phyloP scores from a whole-genome alignment of 2,329 filamentous ascomycete species.

The Nigrospora sphaerica region DNA sequence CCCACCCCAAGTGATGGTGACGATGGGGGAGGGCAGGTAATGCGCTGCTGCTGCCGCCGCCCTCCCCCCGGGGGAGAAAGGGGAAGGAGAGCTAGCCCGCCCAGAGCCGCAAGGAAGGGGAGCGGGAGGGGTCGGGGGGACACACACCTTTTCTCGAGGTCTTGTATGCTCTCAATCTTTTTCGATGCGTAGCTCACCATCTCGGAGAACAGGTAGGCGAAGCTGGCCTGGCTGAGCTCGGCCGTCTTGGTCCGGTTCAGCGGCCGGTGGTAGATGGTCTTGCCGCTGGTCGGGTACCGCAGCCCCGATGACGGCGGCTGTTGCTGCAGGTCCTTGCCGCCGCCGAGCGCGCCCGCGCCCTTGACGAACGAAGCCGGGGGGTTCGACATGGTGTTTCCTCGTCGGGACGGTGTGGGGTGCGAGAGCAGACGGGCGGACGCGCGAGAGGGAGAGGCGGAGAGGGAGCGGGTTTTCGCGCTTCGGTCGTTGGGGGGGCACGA shows the following conservation, averaged over 20 bases:
- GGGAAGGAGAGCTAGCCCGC: too few species aligned
- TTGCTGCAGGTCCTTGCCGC: conserved; percentile 30
- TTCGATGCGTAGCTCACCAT: conserved; percentile 95
- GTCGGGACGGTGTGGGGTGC: not conserved
- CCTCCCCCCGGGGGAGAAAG: too few species aligned
- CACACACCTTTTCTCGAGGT: conserved; percentile 78
- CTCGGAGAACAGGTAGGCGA: conserved; percentile 92
- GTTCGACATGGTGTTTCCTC: conserved; percentile 36
- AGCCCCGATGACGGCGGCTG: conserved; percentile 47
- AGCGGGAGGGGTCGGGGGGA: not conserved
- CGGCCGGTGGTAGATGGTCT: conserved; percentile 96
- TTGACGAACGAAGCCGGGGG: conserved; percentile 33
- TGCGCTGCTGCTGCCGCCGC: not conserved
- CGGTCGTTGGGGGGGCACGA: too few species aligned
- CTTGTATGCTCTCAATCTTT: conserved; percentile 84
- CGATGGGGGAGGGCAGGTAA: not conserved
- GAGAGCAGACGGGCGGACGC: too few species aligned
- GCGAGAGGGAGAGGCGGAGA: not conserved
- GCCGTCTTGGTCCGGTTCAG: conserved; percentile 82
- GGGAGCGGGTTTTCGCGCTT: too few species aligned
- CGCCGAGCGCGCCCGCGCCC: conserved; percentile 16
- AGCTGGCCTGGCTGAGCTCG: conserved; percentile 87
- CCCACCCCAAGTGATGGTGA: not conserved
- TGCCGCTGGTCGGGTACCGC: conserved; percentile 84
- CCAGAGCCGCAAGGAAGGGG: too few species aligned